Conservation (phyloP, 176 grass and related monocot species). For the Avena eriantha region DNA sequence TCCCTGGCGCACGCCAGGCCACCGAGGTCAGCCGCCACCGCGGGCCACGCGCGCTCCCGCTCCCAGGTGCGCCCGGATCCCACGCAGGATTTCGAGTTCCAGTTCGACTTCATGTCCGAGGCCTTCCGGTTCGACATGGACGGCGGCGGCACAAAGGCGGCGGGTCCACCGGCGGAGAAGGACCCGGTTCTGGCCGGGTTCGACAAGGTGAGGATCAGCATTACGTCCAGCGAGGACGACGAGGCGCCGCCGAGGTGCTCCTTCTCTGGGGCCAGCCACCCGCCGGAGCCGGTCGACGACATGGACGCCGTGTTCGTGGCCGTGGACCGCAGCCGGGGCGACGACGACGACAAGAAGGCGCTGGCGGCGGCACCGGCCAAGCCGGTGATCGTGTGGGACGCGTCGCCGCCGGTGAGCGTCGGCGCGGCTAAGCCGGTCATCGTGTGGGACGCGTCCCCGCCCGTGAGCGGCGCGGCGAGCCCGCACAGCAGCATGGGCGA, state of each 20-base stretch:
- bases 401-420: slow-evolving; percentile 49
- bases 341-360: background rate
- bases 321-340: background rate
- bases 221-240: slow-evolving; percentile 47
- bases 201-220: slow-evolving; percentile 60
- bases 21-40: background rate
- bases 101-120: slow-evolving; percentile 35
- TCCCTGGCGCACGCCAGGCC: slow-evolving; percentile 39
- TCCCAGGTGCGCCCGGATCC: slow-evolving; percentile 33
- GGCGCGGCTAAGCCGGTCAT: slow-evolving; percentile 29
- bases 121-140: slow-evolving; percentile 51
- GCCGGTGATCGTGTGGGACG: slow-evolving; percentile 49
- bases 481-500: slow-evolving; percentile 63
- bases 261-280: slow-evolving; percentile 65
- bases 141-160: background rate
- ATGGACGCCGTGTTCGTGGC: slow-evolving; percentile 51
- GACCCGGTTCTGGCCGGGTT: slow-evolving; percentile 33
- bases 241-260: slow-evolving; percentile 49
- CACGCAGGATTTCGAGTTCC: slow-evolving; percentile 46
- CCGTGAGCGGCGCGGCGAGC: slow-evolving; percentile 52
- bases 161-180: background rate
- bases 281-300: slow-evolving; percentile 63
- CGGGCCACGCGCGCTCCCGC: slow-evolving; percentile 36
- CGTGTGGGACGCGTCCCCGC: slow-evolving; percentile 56
- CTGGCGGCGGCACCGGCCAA: background rate